phyloP scores from a whole-genome alignment of 495 filamentous ascomycete species.

The Penicillium argentinense region DNA sequence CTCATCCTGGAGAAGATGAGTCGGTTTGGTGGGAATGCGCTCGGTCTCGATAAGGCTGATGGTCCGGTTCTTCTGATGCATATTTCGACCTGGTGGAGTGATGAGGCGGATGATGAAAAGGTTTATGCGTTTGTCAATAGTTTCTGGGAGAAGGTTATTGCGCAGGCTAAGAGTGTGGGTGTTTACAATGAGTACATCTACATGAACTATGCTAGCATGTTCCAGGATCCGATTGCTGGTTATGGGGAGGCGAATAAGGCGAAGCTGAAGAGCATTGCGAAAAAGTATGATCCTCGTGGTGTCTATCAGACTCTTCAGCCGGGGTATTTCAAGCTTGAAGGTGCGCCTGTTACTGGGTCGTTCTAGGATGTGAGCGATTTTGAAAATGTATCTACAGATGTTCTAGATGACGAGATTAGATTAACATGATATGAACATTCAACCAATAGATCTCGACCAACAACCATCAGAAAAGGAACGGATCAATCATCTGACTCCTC shows the following conservation, averaged over 20 bases:
- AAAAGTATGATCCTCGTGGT: conserved; percentile 36
- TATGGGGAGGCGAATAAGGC: conserved; percentile 36
- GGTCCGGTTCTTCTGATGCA: conserved; percentile 41
- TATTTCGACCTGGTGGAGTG: conserved; percentile 34
- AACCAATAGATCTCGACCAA: too few relatives aligned
- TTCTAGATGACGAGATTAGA: too few relatives aligned
- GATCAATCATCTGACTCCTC: conserved; percentile 14
- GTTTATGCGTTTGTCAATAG: conserved; percentile 20
- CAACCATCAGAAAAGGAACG: too few relatives aligned
- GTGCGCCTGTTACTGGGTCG: conserved; percentile 14
- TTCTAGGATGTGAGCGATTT: too few relatives aligned
- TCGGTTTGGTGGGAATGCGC: conserved; percentile 50
- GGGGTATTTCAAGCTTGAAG: conserved; percentile 42
- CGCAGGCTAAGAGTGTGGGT: conserved; percentile 39
- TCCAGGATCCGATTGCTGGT: conserved; percentile 38
- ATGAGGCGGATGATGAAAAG: conserved; percentile 31
- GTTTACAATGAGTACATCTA: conserved; percentile 57
- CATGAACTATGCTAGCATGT: conserved; percentile 49
- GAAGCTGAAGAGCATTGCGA: conserved; percentile 31
- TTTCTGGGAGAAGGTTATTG: conserved; percentile 19
- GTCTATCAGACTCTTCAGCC: conserved; percentile 41
- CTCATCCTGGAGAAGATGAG: conserved; percentile 37
- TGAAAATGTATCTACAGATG: too few relatives aligned
- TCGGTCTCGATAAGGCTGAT: conserved; percentile 45
- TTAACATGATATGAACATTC: too few relatives aligned